A percentile compares a stretch with the other conserved stretches of the same genome.
These are phyloP conservation scores for Alnus rubra DNA, from an alignment of 306 rosid genomes.

Conservation along the genomic window DNA sequence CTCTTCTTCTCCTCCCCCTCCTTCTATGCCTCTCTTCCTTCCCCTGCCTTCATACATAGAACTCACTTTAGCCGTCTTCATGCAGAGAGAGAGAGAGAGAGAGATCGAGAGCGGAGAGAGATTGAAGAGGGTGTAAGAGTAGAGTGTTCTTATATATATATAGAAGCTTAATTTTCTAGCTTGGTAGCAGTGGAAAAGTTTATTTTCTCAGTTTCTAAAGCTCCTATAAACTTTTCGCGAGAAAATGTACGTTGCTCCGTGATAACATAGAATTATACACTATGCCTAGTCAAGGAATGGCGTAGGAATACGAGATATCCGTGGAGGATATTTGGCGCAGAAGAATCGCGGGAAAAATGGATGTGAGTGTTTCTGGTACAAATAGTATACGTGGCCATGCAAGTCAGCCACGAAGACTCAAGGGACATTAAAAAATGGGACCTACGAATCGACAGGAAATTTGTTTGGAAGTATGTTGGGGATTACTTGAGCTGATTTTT, in stretches of 20 bases:
- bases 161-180: too few relatives aligned
- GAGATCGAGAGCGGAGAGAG: neutral
- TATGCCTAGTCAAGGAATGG: neutral
- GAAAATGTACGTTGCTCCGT: neutral
- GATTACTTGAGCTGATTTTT: neutral
- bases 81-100: neutral
- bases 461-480: neutral
- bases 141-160: neutral
- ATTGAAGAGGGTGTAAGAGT: neutral
- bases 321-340: neutral
- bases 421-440: neutral
- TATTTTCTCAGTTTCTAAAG: neutral
- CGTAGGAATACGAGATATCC: neutral
- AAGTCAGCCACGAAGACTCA: neutral
- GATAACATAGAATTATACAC: neutral
- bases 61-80: neutral
- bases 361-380: neutral
- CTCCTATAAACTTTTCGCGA: neutral
- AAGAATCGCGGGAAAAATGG: neutral
- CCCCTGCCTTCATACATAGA: neutral
- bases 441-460: neutral
- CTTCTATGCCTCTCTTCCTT: neutral
- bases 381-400: neutral
- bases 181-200: neutral
- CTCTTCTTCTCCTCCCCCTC: neutral